phyloP scores from a whole-genome alignment of 1,284 basidiomycete genomes.

The Irpex lacteus region DNA sequence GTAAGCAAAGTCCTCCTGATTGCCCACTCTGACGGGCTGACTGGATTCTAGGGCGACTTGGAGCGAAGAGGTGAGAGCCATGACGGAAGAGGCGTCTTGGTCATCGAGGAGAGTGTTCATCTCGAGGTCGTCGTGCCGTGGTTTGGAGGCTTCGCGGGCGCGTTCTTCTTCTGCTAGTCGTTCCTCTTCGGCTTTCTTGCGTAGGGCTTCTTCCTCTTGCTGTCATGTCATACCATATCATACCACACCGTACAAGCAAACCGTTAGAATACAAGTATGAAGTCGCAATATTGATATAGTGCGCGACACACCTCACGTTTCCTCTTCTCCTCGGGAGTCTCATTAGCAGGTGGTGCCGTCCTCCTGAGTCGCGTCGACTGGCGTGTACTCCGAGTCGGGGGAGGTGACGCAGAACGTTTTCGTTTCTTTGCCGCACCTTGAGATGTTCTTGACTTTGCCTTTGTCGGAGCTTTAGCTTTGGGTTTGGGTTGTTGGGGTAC shows the following conservation, averaged over 20 bases:
- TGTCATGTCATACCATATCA: slow-evolving; percentile 15
- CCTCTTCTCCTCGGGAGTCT: slow-evolving; percentile 58
- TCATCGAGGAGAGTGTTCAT: slow-evolving; percentile 52
- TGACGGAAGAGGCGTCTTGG: slow-evolving; percentile 42
- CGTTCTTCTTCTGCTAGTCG: slow-evolving; percentile 58
- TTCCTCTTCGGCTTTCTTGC: slow-evolving; percentile 54
- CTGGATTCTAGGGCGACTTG: slow-evolving; percentile 34
- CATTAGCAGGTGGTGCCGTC: slow-evolving; percentile 47
- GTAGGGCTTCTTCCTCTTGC: slow-evolving; percentile 46
- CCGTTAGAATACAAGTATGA: background rate
- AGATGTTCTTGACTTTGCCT: slow-evolving; percentile 56
- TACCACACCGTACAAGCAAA: too few relatives aligned
- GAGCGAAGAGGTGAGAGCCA: slow-evolving; percentile 42
- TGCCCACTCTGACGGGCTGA: slow-evolving; percentile 39
- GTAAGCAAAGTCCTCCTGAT: slow-evolving; percentile 45
- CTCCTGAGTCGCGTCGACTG: slow-evolving; percentile 61
- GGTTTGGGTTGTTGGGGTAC: slow-evolving; percentile 25
- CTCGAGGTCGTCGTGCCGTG: slow-evolving; percentile 64
- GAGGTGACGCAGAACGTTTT: slow-evolving; percentile 41
- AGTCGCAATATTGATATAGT: background rate
- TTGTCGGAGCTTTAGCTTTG: slow-evolving; percentile 15
- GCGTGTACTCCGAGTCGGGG: slow-evolving; percentile 42
- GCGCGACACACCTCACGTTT: slow-evolving; percentile 58
- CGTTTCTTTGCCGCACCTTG: slow-evolving; percentile 53
- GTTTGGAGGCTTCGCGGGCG: slow-evolving; percentile 57